Conservation (phyloP, 2,329 filamentous ascomycete species). For the Colletotrichum lupini region DNA sequence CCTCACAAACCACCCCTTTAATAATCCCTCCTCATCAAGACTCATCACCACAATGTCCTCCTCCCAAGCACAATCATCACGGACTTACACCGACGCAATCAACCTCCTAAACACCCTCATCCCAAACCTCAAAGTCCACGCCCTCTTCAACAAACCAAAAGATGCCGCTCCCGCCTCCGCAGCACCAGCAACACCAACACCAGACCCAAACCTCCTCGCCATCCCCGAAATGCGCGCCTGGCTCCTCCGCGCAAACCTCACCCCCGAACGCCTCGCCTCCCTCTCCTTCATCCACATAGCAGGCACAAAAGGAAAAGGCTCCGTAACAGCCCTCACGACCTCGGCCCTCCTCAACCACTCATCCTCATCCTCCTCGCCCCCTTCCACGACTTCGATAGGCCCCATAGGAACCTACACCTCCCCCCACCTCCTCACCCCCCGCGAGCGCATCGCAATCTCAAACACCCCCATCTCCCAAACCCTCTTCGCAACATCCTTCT, state of each 20-base stretch:
- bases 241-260: slow-evolving; percentile 80
- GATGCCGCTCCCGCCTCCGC: neutral
- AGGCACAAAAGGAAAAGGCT: slow-evolving; percentile 81
- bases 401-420: slow-evolving; percentile 82
- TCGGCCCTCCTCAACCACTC: slow-evolving; percentile 69
- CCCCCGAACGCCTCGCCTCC: slow-evolving; percentile 53
- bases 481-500: slow-evolving; percentile 74
- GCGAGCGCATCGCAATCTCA: slow-evolving; percentile 75
- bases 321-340: slow-evolving; percentile 73
- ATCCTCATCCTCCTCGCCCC: neutral
- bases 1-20: neutral
- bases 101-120: slow-evolving; percentile 34
- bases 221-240: slow-evolving; percentile 85
- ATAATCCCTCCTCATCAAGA: neutral
- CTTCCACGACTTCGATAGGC: slow-evolving; percentile 39
- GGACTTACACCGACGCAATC: slow-evolving; percentile 34
- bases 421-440: slow-evolving; percentile 74
- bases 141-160: slow-evolving; percentile 29
- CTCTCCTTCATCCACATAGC: slow-evolving; percentile 67
- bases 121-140: slow-evolving; percentile 34
- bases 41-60: slow-evolving; percentile 11
- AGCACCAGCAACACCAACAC: neutral
- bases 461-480: slow-evolving; percentile 66
- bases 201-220: slow-evolving; percentile 48
- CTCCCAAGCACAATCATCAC: slow-evolving; percentile 6